Percentiles rank a stretch among this genome's conserved stretches.
These are phyloP conservation scores for Blastocystis hominis DNA, from an alignment of 352 stramenopile species.

Conservation along the genomic window DNA sequence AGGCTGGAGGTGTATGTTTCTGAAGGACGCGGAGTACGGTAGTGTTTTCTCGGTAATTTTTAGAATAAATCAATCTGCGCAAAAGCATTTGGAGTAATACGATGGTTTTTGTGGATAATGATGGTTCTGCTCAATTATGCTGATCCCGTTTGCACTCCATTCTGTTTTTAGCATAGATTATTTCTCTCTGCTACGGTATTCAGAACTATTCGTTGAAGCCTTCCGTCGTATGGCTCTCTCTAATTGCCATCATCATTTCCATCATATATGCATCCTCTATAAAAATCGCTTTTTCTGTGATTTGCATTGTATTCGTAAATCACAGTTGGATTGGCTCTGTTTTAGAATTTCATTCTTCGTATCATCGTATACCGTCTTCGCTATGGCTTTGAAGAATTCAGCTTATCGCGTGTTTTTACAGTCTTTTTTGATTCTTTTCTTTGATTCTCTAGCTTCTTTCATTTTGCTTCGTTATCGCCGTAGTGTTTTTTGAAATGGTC, in stretches of 20 bases:
- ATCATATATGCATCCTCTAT: constrained; percentile 20
- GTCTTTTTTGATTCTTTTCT: not conserved
- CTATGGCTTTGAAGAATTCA: not conserved
- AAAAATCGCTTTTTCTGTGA: not conserved
- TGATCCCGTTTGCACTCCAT: not conserved
- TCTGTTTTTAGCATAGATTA: not conserved
- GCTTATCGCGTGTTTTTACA: not conserved
- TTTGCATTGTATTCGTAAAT: not conserved
- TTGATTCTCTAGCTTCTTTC: not conserved
- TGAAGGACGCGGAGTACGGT: not conserved
- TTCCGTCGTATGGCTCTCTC: constrained; percentile 8
- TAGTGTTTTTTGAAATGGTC: constrained; percentile 7
- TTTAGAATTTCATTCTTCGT: constrained; percentile 32
- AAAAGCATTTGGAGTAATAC: constrained; percentile 4
- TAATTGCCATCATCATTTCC: not conserved
- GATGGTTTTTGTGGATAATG: constrained; percentile 21
- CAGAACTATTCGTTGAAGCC: not conserved
- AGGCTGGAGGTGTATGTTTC: constrained; percentile 40
- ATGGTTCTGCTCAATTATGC: constrained; percentile 22
- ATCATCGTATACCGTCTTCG: not conserved
- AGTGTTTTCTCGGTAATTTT: not conserved
- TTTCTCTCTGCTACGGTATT: not conserved
- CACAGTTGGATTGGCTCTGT: not conserved
- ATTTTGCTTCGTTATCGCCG: not conserved
- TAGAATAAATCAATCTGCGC: not conserved